These are phyloP conservation scores for Oidium heveae DNA, from an alignment of 2,329 filamentous ascomycete species.

Conservation along the genomic window DNA sequence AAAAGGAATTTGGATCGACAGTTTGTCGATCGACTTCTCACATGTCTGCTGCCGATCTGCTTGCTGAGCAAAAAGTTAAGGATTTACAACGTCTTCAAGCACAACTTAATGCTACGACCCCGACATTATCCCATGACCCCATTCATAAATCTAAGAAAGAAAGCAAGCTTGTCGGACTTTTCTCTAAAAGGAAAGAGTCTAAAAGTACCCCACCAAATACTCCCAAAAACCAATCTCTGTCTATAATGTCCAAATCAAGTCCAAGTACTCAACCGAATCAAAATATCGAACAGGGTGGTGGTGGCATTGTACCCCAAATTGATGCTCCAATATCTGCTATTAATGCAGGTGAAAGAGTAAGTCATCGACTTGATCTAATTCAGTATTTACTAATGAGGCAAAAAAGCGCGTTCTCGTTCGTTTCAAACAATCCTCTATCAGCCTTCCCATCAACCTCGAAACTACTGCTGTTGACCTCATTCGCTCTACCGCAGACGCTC, in stretches of 20 bases:
- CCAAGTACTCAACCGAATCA: conserved; percentile 1
- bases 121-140: conserved; percentile 1
- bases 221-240: conserved; percentile 3
- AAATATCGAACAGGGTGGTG: conserved; percentile 10
- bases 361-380: conserved; percentile 12
- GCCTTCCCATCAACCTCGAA: conserved; percentile 45
- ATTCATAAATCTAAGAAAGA: conserved; percentile 7
- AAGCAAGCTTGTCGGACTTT: conserved; percentile 10
- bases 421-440: conserved; percentile 42
- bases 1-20: no score
- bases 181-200: conserved; percentile 10
- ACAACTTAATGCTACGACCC: conserved; percentile 11
- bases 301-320: conserved; percentile 22
- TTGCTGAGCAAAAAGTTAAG: conserved; percentile 12
- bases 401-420: conserved; percentile 42
- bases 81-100: conserved; percentile 13
- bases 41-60: not conserved
- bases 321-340: conserved; percentile 63
- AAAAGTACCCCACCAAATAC: conserved; percentile 3
- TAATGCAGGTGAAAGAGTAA: conserved; percentile 53
- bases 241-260: not conserved
- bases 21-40: no score
- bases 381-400: conserved; percentile 10
- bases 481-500: conserved; percentile 33
- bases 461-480: conserved; percentile 56